Base-by-base conservation (phyloP, 73 alveolate species). In the Breviolum minutum region DNA sequence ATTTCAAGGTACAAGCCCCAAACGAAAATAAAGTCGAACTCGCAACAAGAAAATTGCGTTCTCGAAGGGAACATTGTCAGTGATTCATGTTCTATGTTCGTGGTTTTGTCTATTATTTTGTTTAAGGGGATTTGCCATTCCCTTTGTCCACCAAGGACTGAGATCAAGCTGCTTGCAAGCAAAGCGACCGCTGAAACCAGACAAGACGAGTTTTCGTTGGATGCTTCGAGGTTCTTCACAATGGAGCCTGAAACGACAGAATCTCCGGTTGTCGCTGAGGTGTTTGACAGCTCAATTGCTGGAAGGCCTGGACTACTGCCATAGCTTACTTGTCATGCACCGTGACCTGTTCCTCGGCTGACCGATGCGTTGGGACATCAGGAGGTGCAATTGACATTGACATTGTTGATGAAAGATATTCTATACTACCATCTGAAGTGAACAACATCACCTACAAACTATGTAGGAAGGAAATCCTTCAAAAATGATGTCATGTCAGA, bases 341-440 rank as follows among this genome's bases (percentile, higher is more conserved):
- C 97, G 97, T 20, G 97, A 90, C 76, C 63, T 90, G 97, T 7
- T 27, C 3, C 97, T 71, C 63, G 97, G 97, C 29, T 27, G 30
- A 48, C 13, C 0, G 54, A 40, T 40, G 54, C 54, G 54, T 40
- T 40, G 54, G 54, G 54, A 40, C 54, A 40, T 40, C 54, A 40
- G 54, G 54, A 40, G 54, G 54, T 40, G 54, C 54, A 40, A 40
- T 40, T 40, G 54, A 40, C 54, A 40, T 40, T 40, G 54, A 40
- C 54, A 40, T 40, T 40, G 54, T 40, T 40, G 54, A 40, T 3
- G 3, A 40, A 40, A 40, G 54, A 0, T 40, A 40, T 40, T 40
- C 54, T 40, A 40, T 40, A 40, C 54, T 3, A 40, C 3, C 54
- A n/a, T n/a, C n/a, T n/a, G n/a, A n/a, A n/a, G n/a, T n/a, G n/a